Conservation (phyloP, 139 green algal genomes). For the Parachlorella kessleri region DNA sequence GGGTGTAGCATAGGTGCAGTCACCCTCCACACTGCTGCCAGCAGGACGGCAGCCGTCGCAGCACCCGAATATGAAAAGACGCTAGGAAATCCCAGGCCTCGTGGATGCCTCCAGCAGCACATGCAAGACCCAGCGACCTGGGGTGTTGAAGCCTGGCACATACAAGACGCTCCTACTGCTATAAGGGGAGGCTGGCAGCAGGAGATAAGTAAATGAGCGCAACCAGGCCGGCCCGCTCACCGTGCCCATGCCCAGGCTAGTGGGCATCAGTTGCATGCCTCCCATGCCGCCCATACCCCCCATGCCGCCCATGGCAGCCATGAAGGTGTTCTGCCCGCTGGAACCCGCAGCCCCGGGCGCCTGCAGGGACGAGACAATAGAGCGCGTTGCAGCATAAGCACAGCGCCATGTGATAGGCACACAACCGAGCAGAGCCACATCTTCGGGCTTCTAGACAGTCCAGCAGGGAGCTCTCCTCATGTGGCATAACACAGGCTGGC, state of each 20-base stretch:
- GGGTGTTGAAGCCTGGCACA: background rate
- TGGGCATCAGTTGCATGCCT: background rate
- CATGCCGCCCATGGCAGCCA: background rate
- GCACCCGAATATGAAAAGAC: no score
- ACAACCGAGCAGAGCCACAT: no score
- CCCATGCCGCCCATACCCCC: background rate
- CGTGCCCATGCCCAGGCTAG: background rate
- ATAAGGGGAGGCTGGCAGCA: background rate
- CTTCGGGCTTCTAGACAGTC: no score
- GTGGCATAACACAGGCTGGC: no score
- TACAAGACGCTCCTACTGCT: background rate
- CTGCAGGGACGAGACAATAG: no score
- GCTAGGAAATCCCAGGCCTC: background rate
- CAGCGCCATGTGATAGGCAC: no score
- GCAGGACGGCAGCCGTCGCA: no score
- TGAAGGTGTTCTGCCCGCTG: background rate
- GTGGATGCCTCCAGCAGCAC: background rate
- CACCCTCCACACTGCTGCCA: no score
- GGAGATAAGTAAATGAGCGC: background rate
- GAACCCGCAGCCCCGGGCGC: no score
- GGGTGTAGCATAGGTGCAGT: background rate
- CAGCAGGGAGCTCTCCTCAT: no score
- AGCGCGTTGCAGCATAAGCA: no score
- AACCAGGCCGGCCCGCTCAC: background rate
- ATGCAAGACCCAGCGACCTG: background rate